Conservation (phyloP, 257 asterid species). For the Ilex asprella region DNA sequence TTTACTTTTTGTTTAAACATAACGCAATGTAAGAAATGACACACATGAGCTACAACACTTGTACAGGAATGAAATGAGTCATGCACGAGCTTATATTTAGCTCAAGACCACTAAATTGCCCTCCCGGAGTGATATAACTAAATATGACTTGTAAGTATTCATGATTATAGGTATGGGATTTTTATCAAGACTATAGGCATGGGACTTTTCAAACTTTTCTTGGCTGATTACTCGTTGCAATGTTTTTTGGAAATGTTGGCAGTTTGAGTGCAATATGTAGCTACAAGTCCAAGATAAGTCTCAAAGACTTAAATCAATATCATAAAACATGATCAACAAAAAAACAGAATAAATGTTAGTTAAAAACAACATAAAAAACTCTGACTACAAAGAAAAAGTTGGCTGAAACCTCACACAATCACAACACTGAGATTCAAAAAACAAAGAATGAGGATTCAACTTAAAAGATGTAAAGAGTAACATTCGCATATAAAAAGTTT, state of each 20-base stretch:
- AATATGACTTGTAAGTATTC: too few species aligned
- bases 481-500: neutral
- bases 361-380: neutral
- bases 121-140: too few species aligned
- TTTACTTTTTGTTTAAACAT: too few species aligned
- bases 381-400: neutral
- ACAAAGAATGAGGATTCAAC: neutral
- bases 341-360: slow-evolving; percentile 7
- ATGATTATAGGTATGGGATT: slow-evolving; percentile 77
- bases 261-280: slow-evolving; percentile 80
- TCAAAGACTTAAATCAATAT: slow-evolving; percentile 71
- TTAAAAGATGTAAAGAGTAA: neutral
- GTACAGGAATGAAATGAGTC: too few species aligned
- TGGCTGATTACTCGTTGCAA: slow-evolving; percentile 80
- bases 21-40: too few species aligned
- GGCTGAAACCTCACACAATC: neutral
- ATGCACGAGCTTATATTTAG: too few species aligned
- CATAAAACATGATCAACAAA: slow-evolving; percentile 73
- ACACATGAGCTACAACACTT: too few species aligned
- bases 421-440: neutral
- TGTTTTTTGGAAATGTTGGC: slow-evolving; percentile 77
- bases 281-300: slow-evolving; percentile 80
- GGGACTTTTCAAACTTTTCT: slow-evolving; percentile 90
- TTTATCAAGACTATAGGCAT: slow-evolving; percentile 92
- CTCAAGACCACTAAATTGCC: too few species aligned